A percentile compares a stretch with the other conserved stretches of the same genome.
These are phyloP conservation scores for Phytopythium chamaehyphon DNA, from an alignment of 352 stramenopile species.

Conservation along the genomic window DNA sequence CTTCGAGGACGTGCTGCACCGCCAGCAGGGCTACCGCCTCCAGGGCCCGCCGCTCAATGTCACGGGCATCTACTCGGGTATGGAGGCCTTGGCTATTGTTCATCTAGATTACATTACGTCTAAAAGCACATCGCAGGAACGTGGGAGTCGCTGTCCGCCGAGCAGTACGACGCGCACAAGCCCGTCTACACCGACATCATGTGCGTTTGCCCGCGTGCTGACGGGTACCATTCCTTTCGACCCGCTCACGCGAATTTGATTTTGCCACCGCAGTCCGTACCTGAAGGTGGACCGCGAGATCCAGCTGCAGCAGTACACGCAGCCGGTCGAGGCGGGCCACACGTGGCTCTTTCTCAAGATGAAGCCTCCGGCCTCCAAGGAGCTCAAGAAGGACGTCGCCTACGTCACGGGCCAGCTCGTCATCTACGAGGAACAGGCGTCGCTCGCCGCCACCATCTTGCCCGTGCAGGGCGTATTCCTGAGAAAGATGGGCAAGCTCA, in stretches of 20 bases:
- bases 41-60: constrained; percentile 48
- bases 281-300: constrained; percentile 69
- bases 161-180: constrained; percentile 59
- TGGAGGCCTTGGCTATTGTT: too few relatives aligned
- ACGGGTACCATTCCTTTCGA: not conserved
- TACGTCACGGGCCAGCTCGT: constrained; percentile 81
- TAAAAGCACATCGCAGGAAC: constrained; percentile 28
- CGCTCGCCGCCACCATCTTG: constrained; percentile 72
- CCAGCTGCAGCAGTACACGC: constrained; percentile 72
- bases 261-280: constrained; percentile 48
- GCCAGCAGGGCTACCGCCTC: constrained; percentile 41
- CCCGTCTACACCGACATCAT: constrained; percentile 64
- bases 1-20: constrained; percentile 44
- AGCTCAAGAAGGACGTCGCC: constrained; percentile 59
- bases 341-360: constrained; percentile 83
- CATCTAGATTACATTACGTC: too few relatives aligned
- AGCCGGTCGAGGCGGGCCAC: constrained; percentile 64
- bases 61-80: constrained; percentile 77
- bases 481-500: constrained; percentile 61
- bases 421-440: constrained; percentile 80
- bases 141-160: constrained; percentile 51
- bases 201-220: constrained; percentile 26
- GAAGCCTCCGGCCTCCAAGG: constrained; percentile 65
- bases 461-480: constrained; percentile 83
- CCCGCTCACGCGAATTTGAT: too few relatives aligned